Evolutionary conservation across 1,284 basidiomycete species (phyloP).

Genomic region (Ustilago hordei): DNA sequence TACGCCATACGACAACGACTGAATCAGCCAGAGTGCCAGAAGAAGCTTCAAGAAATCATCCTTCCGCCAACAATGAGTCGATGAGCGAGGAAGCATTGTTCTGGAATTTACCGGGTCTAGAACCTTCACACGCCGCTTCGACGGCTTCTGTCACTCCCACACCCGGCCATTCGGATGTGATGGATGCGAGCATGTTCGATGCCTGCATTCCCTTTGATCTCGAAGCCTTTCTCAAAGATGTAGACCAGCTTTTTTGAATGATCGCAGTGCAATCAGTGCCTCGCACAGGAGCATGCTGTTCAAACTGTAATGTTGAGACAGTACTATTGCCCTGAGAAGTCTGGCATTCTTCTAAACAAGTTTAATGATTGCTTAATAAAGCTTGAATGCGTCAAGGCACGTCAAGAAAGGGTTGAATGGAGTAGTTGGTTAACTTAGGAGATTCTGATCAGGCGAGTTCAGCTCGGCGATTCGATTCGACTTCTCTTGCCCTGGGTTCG

Average conservation of each 20-base stretch:
- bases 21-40: not conserved
- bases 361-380: not conserved
- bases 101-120: not conserved
- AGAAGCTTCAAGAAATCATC: not conserved
- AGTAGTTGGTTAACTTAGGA: constrained; percentile 53
- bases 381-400: not conserved
- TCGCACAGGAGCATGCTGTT: not conserved
- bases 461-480: constrained; percentile 18
- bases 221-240: constrained; percentile 36
- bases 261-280: not conserved
- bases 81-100: not conserved
- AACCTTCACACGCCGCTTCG: not conserved
- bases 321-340: too few species aligned
- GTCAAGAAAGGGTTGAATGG: constrained; percentile 32
- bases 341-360: too few species aligned
- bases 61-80: not conserved
- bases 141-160: not conserved
- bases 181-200: constrained; percentile 14
- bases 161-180: not conserved
- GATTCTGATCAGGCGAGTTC: constrained; percentile 31
- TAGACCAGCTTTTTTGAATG: constrained; percentile 35
- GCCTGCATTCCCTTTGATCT: constrained; percentile 33
- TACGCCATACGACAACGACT: too few species aligned
- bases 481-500: constrained; percentile 56
- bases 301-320: not conserved